These are phyloP conservation scores for Amborella trichopoda DNA, from an alignment of 164 flowering plant genomes.

Conservation along the genomic window DNA sequence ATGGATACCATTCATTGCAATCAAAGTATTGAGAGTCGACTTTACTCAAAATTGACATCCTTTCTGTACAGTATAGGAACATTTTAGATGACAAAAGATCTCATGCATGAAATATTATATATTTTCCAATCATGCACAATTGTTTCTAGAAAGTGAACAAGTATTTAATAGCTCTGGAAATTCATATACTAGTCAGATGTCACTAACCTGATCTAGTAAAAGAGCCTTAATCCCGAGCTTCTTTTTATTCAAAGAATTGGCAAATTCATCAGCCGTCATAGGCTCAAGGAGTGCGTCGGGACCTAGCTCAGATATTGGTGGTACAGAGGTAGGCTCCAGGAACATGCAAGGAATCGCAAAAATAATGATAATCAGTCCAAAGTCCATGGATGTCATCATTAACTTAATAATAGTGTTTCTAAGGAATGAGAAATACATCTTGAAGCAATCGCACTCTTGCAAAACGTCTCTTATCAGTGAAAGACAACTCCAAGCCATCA, in stretches of 20 bases:
- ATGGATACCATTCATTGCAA: too few species aligned
- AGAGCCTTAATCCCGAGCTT: conserved; percentile 78
- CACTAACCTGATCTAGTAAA: conserved; percentile 93
- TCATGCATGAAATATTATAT: too few species aligned
- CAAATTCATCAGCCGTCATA: conserved; percentile 49
- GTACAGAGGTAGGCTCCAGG: conserved; percentile 59
- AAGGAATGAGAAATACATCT: conserved; percentile 35
- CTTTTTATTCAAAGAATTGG: conserved; percentile 52
- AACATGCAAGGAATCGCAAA: not conserved
- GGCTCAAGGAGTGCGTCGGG: conserved; percentile 90
- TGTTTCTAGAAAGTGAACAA: too few species aligned
- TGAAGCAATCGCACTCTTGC: conserved; percentile 93
- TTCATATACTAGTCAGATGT: too few species aligned
- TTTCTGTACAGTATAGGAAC: too few species aligned
- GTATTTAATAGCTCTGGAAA: too few species aligned
- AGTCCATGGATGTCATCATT: not conserved
- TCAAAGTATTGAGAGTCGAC: too few species aligned
- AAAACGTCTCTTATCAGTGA: conserved; percentile 95
- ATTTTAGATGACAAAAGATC: too few species aligned
- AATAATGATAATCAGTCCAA: not conserved
- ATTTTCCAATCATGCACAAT: too few species aligned
- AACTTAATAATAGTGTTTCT: too few species aligned
- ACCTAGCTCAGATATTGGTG: conserved; percentile 95
- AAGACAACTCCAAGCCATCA: conserved; percentile 91
- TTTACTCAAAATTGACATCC: too few species aligned